A percentile compares a stretch with the other conserved stretches of the same genome.
These are phyloP conservation scores for Areca catechu DNA, from an alignment of 176 grass and related monocot genomes.

Conservation along the genomic window DNA sequence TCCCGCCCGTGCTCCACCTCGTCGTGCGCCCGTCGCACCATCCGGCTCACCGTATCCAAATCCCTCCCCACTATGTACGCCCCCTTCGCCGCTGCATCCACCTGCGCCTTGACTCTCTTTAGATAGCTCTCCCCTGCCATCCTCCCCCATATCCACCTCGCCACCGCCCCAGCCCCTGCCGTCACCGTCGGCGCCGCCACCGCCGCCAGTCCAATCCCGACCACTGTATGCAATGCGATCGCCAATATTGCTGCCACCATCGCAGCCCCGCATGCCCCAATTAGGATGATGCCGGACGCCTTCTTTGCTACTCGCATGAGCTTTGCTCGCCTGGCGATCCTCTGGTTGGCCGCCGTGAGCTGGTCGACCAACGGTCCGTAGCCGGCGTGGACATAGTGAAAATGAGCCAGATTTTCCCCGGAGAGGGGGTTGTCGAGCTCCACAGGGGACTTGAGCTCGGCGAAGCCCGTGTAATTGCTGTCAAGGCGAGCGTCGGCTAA, in stretches of 20 bases:
- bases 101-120: slow-evolving; percentile 13
- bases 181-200: not conserved
- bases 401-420: slow-evolving; percentile 17
- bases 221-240: slow-evolving; percentile 30
- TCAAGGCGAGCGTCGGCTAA: slow-evolving; percentile 1
- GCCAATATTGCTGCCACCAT: slow-evolving; percentile 20
- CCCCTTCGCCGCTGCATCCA: slow-evolving; percentile 69
- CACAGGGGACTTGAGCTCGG: slow-evolving; percentile 30
- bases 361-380: slow-evolving; percentile 29
- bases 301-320: slow-evolving; percentile 18
- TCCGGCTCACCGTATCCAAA: slow-evolving; percentile 73
- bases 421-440: slow-evolving; percentile 54
- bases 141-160: not conserved
- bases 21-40: slow-evolving; percentile 66
- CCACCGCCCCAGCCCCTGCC: not conserved
- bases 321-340: slow-evolving; percentile 14
- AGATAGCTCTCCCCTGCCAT: not conserved
- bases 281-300: slow-evolving; percentile 14
- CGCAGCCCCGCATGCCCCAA: slow-evolving; percentile 28
- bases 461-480: not conserved
- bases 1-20: slow-evolving; percentile 84
- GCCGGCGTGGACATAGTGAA: slow-evolving; percentile 32
- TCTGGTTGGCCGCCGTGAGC: slow-evolving; percentile 23
- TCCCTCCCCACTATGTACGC: slow-evolving; percentile 77
- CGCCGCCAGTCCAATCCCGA: slow-evolving; percentile 27